Conservation (phyloP, 768 basidiomycete genomes). For the Kwoniella dendrophila region DNA sequence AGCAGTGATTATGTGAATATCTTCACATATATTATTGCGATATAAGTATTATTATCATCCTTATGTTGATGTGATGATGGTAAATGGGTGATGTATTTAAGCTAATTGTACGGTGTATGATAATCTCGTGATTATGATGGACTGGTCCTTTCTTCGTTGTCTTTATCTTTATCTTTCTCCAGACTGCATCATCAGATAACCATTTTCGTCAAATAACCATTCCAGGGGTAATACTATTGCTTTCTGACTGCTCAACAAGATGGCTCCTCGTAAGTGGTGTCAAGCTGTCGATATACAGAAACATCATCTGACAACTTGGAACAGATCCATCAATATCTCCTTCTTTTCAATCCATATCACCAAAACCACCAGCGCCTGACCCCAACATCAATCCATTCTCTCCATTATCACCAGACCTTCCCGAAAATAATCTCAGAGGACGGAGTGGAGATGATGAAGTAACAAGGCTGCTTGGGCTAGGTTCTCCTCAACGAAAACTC, state of each 20-base stretch:
- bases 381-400: conserved; percentile 35
- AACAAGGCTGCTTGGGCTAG: conserved; percentile 8
- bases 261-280: conserved; percentile 3
- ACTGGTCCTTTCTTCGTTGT: no score
- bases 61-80: background rate
- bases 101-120: no score
- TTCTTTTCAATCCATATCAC: conserved; percentile 15
- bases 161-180: no score
- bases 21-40: no score
- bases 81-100: background rate
- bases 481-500: background rate
- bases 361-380: conserved; percentile 17
- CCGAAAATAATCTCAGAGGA: conserved; percentile 8
- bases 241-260: background rate
- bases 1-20: no score
- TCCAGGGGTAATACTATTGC: no score
- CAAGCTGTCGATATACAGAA: no score
- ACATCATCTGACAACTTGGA: background rate
- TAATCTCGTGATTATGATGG: no score
- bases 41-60: background rate
- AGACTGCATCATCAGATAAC: no score
- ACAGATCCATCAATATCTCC: conserved; percentile 8
- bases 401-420: conserved; percentile 26
- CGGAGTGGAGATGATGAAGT: conserved; percentile 10
- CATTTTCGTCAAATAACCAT: no score